Conservation (phyloP, 257 asterid genomes). For the Osmanthus fragrans region DNA sequence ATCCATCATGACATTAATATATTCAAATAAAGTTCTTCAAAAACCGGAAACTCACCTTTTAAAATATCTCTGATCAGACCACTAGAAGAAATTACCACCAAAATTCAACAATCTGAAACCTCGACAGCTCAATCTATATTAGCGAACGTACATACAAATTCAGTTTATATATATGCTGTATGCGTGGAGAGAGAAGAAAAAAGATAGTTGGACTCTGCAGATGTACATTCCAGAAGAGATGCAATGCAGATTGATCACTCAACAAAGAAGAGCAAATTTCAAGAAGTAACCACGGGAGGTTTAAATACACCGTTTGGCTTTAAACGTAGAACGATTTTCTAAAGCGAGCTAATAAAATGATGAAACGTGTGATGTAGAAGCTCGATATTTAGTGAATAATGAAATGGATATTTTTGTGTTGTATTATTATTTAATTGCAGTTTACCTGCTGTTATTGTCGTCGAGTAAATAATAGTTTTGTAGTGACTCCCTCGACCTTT, state of each 20-base stretch:
- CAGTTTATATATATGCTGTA: background rate
- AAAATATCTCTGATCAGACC: conserved; percentile 16
- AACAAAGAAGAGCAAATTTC: conserved; percentile 20
- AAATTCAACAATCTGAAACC: conserved; percentile 12
- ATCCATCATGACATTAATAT: background rate
- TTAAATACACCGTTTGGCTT: conserved; percentile 36
- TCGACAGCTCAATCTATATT: background rate
- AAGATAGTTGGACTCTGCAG: conserved; percentile 32
- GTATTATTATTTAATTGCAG: background rate
- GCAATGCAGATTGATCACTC: conserved; percentile 21
- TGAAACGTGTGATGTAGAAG: conserved; percentile 39
- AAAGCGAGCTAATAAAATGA: background rate
- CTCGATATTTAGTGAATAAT: conserved; percentile 9
- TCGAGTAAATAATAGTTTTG: too few species aligned
- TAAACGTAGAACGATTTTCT: conserved; percentile 32
- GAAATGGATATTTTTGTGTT: background rate
- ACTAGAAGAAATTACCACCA: conserved; percentile 15
- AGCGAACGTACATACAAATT: background rate
- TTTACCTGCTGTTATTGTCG: too few species aligned
- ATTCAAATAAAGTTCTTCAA: background rate
- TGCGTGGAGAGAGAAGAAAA: background rate
- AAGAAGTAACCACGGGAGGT: conserved; percentile 8
- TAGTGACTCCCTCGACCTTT: too few species aligned
- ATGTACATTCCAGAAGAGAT: conserved; percentile 41
- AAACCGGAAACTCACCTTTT: conserved; percentile 20